Conservation (phyloP, 495 filamentous ascomycete species). For the Oleoguttula mirabilis region DNA sequence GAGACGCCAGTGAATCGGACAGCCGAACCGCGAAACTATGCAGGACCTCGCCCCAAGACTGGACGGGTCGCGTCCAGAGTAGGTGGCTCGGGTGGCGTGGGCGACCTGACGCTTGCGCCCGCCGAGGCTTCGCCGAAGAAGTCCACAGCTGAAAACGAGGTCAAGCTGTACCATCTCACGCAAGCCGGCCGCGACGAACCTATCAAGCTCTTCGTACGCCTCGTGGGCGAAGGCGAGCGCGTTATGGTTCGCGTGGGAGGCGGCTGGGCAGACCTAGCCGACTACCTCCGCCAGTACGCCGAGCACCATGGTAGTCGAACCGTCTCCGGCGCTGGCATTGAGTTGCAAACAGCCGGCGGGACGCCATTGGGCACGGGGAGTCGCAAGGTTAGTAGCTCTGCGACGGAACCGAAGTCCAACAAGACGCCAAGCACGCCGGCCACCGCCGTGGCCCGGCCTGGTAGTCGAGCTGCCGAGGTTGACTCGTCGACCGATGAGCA, state of each 20-base stretch:
- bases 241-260: conserved; percentile 97
- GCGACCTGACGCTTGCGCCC: conserved; percentile 18
- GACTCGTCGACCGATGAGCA: not conserved
- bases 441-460: not conserved
- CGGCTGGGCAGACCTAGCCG: conserved; percentile 89
- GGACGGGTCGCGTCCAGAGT: not conserved
- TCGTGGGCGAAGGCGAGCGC: conserved; percentile 84
- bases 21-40: conserved; percentile 7
- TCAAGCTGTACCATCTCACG: conserved; percentile 88
- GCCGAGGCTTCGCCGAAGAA: conserved; percentile 16
- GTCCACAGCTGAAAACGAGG: conserved; percentile 43
- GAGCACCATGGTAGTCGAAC: conserved; percentile 67
- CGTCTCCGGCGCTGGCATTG: conserved; percentile 38
- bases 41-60: not conserved
- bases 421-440: not conserved
- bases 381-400: conserved; percentile 10
- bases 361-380: not conserved
- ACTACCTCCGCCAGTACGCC: conserved; percentile 89
- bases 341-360: conserved; percentile 40
- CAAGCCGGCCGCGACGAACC: conserved; percentile 68
- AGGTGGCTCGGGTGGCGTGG: not conserved
- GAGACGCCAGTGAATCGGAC: conserved; percentile 17
- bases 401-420: not conserved
- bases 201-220: conserved; percentile 83
- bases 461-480: not conserved